phyloP scores from a whole-genome alignment of 2,329 filamentous ascomycete species.

The Diaporthe humulicola region DNA sequence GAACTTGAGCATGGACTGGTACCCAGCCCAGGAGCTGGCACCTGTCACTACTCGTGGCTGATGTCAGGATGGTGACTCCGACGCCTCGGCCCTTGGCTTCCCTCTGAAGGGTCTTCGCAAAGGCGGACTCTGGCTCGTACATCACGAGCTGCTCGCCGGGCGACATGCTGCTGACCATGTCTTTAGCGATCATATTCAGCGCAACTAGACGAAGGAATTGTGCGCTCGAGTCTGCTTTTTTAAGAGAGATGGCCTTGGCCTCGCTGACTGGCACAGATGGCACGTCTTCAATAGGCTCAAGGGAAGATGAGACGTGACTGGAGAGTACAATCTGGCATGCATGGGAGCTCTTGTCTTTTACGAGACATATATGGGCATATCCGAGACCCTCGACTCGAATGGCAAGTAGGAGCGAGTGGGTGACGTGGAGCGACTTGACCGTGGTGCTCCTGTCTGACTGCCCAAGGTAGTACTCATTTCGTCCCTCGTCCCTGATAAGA shows the following conservation, averaged over 20 bases:
- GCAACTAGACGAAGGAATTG: not conserved
- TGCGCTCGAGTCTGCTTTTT: not conserved
- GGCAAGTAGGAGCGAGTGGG: not conserved
- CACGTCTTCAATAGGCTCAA: not conserved
- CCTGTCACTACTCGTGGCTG: not conserved
- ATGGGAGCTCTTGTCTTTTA: not conserved
- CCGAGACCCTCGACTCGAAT: not conserved
- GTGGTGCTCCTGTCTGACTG: not conserved
- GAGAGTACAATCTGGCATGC: not conserved
- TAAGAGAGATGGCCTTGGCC: not conserved
- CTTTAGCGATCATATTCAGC: not conserved
- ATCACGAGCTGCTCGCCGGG: not conserved
- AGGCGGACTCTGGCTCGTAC: not conserved
- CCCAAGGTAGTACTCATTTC: not conserved
- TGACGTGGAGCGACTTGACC: not conserved
- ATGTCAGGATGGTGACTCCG: not conserved
- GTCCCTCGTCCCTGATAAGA: not conserved
- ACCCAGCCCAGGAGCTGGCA: conserved; percentile 5
- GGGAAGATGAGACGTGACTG: not conserved
- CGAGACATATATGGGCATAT: not conserved
- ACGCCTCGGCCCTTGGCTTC: not conserved
- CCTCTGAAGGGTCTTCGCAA: not conserved
- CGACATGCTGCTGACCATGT: not conserved
- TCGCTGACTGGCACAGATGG: not conserved
- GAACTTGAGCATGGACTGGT: not conserved